Percentiles rank a stretch among this genome's conserved stretches.
These are phyloP conservation scores for Cerrena zonata DNA, from an alignment of 1,284 basidiomycete genomes.

Conservation along the genomic window DNA sequence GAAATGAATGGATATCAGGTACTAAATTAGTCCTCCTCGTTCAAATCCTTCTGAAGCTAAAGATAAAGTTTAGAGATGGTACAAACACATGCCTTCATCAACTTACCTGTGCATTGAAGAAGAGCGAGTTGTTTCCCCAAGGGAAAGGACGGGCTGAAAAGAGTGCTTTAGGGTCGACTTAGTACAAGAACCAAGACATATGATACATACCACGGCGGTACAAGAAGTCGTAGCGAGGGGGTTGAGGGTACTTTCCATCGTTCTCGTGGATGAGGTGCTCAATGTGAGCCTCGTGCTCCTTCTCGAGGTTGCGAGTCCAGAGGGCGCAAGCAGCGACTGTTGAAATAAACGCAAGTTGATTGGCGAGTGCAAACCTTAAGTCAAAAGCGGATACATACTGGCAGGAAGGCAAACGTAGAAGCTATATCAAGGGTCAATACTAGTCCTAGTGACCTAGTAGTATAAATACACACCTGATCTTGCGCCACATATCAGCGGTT, in stretches of 20 bases:
- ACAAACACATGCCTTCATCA: background rate
- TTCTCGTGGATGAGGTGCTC: conserved; percentile 73
- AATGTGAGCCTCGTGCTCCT: conserved; percentile 67
- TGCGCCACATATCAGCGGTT: conserved; percentile 76
- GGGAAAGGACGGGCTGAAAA: conserved; percentile 60
- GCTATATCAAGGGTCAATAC: conserved; percentile 32
- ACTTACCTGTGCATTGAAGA: conserved; percentile 71
- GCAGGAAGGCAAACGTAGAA: conserved; percentile 71
- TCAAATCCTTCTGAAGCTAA: conserved; percentile 62
- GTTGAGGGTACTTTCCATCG: conserved; percentile 66
- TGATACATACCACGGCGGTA: conserved; percentile 49
- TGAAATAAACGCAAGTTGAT: conserved; percentile 4
- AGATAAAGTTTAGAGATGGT: conserved; percentile 8
- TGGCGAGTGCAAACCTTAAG: conserved; percentile 3
- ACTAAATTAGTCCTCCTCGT: conserved; percentile 27
- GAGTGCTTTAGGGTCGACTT: background rate
- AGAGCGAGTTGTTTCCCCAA: conserved; percentile 76
- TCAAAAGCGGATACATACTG: conserved; percentile 40
- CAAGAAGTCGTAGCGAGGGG: conserved; percentile 70
- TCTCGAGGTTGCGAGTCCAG: conserved; percentile 74
- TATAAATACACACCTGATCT: conserved; percentile 58
- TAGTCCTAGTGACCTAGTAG: background rate
- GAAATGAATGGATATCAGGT: conserved; percentile 3
- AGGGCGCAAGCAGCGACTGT: conserved; percentile 57
- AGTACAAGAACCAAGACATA: too few species aligned